Evolutionary conservation across 352 stramenopile species (phyloP).

Genomic region (Phytopythium chamaehyphon): DNA sequence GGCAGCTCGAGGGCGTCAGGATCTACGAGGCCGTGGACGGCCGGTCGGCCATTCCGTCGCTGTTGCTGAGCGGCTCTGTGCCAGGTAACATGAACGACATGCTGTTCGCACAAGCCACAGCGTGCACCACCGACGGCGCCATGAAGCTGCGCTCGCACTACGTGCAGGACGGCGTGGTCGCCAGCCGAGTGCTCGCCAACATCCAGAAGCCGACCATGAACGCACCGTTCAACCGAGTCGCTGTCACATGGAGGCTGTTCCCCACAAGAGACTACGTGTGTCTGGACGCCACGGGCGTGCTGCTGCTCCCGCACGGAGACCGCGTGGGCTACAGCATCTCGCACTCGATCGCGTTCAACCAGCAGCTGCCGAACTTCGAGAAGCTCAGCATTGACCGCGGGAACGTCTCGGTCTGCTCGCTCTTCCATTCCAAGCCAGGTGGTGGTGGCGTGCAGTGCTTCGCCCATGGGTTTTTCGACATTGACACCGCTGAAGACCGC

Average conservation of each 20-base stretch:
- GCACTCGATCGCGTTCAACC: conserved; percentile 42
- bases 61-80: conserved; percentile 19
- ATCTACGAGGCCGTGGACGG: conserved; percentile 17
- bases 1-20: conserved; percentile 17
- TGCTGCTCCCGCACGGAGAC: conserved; percentile 26
- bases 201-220: conserved; percentile 11
- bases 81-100: conserved; percentile 32
- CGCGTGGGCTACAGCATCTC: conserved; percentile 35
- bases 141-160: conserved; percentile 28
- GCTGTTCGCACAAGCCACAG: conserved; percentile 34
- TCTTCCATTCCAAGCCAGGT: conserved; percentile 32
- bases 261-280: conserved; percentile 38
- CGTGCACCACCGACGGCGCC: conserved; percentile 18
- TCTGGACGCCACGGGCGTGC: conserved; percentile 28
- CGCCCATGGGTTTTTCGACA: conserved; percentile 22
- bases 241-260: conserved; percentile 39
- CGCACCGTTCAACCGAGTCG: conserved; percentile 38
- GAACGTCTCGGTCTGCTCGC: conserved; percentile 34
- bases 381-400: conserved; percentile 33
- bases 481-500: conserved; percentile 17
- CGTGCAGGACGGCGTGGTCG: conserved; percentile 24
- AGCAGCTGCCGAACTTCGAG: conserved; percentile 33
- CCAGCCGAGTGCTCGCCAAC: conserved; percentile 19
- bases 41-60: conserved; percentile 11
- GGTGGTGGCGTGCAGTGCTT: conserved; percentile 28